Conservation (phyloP, 1,139 yeast species). For the Yamadazyma taylorii region DNA sequence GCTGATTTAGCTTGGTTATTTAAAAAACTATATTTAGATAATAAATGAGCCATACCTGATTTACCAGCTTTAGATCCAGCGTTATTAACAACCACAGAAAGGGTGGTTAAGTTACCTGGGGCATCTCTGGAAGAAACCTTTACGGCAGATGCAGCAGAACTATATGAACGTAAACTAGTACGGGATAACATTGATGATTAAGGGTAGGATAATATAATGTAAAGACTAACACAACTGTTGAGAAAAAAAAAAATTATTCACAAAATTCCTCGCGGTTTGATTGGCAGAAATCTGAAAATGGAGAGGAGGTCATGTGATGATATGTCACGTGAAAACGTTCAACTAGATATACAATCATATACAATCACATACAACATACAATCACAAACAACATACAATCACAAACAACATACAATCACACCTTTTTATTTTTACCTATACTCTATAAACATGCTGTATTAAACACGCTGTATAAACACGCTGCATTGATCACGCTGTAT, state of each 20-base stretch:
- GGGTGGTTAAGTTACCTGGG: conserved; percentile 62
- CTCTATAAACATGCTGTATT: no score
- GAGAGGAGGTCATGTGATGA: no score
- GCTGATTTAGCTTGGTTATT: conserved; percentile 85
- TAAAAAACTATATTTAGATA: conserved; percentile 82
- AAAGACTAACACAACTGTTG: no score
- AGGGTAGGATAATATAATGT: no score
- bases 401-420: no score
- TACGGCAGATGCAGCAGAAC: conserved; percentile 47
- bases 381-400: no score
- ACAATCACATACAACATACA: not conserved
- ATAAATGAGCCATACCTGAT: conserved; percentile 84
- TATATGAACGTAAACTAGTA: conserved; percentile 48
- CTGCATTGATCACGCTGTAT: no score
- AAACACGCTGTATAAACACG: no score
- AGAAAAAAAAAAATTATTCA: conserved; percentile 4
- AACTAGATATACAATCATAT: not conserved
- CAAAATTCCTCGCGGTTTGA: conserved; percentile 19
- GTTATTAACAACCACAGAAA: conserved; percentile 69
- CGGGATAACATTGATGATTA: conserved; percentile 49
- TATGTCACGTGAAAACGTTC: conserved; percentile 13
- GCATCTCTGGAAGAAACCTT: conserved; percentile 49
- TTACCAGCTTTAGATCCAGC: conserved; percentile 83
- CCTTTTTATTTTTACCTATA: no score
- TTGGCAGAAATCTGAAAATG: conserved; percentile 18